These are phyloP conservation scores for Pythium plurisporium DNA, from an alignment of 352 stramenopile species.

Conservation along the genomic window DNA sequence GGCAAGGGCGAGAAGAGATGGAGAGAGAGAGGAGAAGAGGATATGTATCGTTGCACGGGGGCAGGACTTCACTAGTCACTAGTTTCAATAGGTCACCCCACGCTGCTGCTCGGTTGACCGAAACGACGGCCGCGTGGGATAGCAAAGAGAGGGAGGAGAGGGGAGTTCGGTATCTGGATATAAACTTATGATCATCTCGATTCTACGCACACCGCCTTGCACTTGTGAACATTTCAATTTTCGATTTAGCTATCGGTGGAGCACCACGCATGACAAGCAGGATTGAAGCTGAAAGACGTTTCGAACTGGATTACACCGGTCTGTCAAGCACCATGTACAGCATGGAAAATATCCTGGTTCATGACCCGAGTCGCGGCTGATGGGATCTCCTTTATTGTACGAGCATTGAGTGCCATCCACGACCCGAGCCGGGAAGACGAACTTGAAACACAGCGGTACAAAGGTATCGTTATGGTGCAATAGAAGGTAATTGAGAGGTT, in stretches of 20 bases:
- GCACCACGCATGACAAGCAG: background rate
- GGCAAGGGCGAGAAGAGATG: constrained; percentile 14
- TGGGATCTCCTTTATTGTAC: too few relatives aligned
- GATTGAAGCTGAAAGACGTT: background rate
- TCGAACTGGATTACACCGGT: too few relatives aligned
- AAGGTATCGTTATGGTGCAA: too few relatives aligned
- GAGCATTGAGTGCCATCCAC: too few relatives aligned
- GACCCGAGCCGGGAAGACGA: too few relatives aligned
- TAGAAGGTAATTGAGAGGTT: too few relatives aligned
- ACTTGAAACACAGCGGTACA: too few relatives aligned
- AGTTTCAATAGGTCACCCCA: constrained; percentile 23
- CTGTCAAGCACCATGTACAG: too few relatives aligned
- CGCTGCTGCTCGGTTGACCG: constrained; percentile 14
- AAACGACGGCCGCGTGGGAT: constrained; percentile 11
- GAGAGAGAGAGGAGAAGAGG: constrained; percentile 22
- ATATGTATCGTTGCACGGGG: constrained; percentile 26
- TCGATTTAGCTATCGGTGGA: too few relatives aligned
- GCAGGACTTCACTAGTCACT: constrained; percentile 24
- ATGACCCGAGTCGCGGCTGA: too few relatives aligned
- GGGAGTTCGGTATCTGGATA: constrained; percentile 25
- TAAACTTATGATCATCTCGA: constrained; percentile 26
- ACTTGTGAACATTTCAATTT: too few relatives aligned
- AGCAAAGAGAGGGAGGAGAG: constrained; percentile 22
- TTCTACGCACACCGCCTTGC: constrained; percentile 14
- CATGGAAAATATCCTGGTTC: too few relatives aligned